These are phyloP conservation scores for Neoarthrinium moseri DNA, from an alignment of 2,329 filamentous ascomycete species.

Conservation along the genomic window DNA sequence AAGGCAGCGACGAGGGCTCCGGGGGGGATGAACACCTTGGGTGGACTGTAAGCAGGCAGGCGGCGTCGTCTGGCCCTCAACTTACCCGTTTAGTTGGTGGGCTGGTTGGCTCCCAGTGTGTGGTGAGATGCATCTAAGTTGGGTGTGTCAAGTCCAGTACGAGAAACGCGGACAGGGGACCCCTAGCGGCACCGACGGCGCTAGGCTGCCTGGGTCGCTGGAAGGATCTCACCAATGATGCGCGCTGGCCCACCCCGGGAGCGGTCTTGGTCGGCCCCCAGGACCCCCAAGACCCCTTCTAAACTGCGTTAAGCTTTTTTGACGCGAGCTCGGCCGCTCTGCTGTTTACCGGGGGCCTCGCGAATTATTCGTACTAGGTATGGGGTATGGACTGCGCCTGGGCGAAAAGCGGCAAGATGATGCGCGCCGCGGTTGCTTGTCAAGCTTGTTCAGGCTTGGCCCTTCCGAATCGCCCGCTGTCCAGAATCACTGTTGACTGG, in stretches of 20 bases:
- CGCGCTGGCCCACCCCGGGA: no score
- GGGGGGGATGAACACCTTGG: no score
- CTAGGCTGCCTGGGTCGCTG: not conserved
- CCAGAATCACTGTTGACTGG: no score
- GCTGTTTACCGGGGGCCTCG: slow-evolving; percentile 3
- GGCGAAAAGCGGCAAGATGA: not conserved
- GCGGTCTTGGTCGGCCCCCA: not conserved
- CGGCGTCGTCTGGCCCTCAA: no score
- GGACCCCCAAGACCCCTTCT: not conserved
- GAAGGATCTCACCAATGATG: slow-evolving; percentile 1
- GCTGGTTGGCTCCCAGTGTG: no score
- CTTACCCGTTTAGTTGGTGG: no score
- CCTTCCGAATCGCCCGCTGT: slow-evolving; percentile 5
- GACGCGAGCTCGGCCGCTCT: not conserved
- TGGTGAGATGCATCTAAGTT: no score
- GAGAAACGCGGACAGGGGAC: no score
- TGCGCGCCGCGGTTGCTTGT: not conserved
- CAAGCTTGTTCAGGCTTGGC: not conserved
- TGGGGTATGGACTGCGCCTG: not conserved
- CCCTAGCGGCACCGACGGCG: no score
- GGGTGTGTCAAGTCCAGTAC: no score
- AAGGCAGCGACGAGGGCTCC: no score
- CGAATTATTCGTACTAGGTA: not conserved
- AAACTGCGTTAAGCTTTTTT: not conserved
- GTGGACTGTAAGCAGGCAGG: no score